Percentiles rank a stretch among this genome's conserved stretches.
These are phyloP conservation scores for Exsudoporus frostii DNA, from an alignment of 768 basidiomycete species.

Conservation along the genomic window DNA sequence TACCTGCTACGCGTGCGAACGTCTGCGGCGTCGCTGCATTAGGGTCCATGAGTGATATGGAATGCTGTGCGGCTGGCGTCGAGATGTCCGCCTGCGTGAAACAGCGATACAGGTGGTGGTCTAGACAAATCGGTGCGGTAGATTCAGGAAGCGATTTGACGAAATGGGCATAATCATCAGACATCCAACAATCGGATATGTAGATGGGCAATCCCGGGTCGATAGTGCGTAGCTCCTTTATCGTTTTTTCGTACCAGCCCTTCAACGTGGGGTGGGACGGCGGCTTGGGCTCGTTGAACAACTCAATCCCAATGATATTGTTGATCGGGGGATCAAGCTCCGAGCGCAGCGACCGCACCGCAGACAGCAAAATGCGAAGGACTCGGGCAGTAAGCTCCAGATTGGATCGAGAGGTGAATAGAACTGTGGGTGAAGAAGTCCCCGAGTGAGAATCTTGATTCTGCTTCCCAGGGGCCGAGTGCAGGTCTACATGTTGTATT, in stretches of 20 bases:
- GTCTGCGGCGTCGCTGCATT: conserved; percentile 38
- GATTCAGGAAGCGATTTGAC: conserved; percentile 35
- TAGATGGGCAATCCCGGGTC: conserved; percentile 64
- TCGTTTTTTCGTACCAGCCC: conserved; percentile 60
- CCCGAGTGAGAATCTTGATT: conserved; percentile 68
- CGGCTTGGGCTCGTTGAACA: conserved; percentile 60
- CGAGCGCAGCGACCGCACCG: conserved; percentile 49
- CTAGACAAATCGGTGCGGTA: conserved; percentile 53
- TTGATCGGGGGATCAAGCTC: conserved; percentile 33
- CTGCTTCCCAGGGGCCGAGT: conserved; percentile 74
- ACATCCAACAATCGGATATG: conserved; percentile 74
- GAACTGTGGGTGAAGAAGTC: conserved; percentile 45
- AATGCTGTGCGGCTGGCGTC: conserved; percentile 54
- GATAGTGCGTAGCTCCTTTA: conserved; percentile 48
- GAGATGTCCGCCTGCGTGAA: conserved; percentile 60
- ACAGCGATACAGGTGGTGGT: conserved; percentile 84
- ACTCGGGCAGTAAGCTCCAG: conserved; percentile 47
- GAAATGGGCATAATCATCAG: conserved; percentile 59
- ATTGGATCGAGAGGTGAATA: conserved; percentile 48
- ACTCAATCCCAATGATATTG: conserved; percentile 54
- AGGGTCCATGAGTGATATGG: conserved; percentile 42
- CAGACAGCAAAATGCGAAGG: conserved; percentile 42
- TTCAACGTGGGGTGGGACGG: conserved; percentile 48
- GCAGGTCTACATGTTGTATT: conserved; percentile 50
- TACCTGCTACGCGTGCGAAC: conserved; percentile 37